Evolutionary conservation across 345 rosid genomes (phyloP).

Genomic region (Salix caprea): DNA sequence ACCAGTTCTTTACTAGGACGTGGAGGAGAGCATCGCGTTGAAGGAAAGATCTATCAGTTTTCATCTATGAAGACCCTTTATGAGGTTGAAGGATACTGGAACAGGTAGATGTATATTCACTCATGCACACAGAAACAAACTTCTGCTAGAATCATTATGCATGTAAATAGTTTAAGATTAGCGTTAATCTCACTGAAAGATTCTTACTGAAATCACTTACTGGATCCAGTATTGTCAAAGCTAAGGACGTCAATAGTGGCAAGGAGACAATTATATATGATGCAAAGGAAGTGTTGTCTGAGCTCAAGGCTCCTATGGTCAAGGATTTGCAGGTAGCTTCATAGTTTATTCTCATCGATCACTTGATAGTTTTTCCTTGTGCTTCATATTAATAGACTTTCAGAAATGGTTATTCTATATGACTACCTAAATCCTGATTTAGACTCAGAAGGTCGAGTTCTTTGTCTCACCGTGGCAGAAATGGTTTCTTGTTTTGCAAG

Average conservation of each 20-base stretch:
- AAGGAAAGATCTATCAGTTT: slow-evolving; percentile 58
- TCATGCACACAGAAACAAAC: background rate
- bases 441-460: background rate
- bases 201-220: background rate
- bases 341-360: background rate
- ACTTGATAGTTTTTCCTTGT: background rate
- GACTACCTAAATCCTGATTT: background rate
- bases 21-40: slow-evolving; percentile 38
- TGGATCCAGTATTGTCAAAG: slow-evolving; percentile 46
- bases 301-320: slow-evolving; percentile 56
- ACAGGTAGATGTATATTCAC: slow-evolving; percentile 40
- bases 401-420: background rate
- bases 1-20: slow-evolving; percentile 38
- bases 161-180: background rate
- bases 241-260: slow-evolving; percentile 50
- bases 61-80: slow-evolving; percentile 39
- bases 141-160: too few species aligned
- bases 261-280: slow-evolving; percentile 48
- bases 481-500: slow-evolving; percentile 24
- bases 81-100: slow-evolving; percentile 71
- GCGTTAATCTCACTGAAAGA: background rate
- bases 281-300: slow-evolving; percentile 48
- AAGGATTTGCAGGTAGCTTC: slow-evolving; percentile 52
- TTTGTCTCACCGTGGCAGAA: background rate
- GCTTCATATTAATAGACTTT: background rate